These are phyloP conservation scores for Trichoderma endophyticum DNA, from an alignment of 2,329 filamentous ascomycete genomes.

Conservation along the genomic window DNA sequence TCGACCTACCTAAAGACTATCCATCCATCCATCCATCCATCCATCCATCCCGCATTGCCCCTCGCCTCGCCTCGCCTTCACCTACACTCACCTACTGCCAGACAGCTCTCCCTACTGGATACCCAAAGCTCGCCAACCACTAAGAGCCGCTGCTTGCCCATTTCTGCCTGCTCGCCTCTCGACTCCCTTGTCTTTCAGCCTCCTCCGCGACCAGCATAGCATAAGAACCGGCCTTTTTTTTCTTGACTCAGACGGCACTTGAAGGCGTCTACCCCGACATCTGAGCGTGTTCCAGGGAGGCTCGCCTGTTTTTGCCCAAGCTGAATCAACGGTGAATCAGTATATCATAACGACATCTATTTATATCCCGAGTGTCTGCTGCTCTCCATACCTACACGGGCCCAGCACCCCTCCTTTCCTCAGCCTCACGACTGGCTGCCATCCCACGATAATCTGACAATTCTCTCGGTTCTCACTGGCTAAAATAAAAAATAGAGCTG, in stretches of 20 bases:
- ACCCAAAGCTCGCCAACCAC: background rate
- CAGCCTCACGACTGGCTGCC: slow-evolving; percentile 10
- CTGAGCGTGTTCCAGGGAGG: background rate
- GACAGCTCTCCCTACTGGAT: background rate
- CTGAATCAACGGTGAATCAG: slow-evolving; percentile 5
- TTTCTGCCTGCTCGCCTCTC: background rate
- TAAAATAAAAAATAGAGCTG: background rate
- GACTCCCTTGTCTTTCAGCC: background rate
- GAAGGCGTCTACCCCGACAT: background rate
- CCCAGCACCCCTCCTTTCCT: background rate
- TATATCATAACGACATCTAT: background rate
- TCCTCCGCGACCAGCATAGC: background rate
- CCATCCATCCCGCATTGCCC: slow-evolving; percentile 1
- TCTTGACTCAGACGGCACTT: background rate
- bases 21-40: background rate
- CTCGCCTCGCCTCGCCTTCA: slow-evolving; percentile 14
- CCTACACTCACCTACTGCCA: background rate
- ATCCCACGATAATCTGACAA: background rate
- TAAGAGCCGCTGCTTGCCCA: background rate
- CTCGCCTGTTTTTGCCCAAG: background rate
- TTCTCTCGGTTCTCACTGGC: slow-evolving; percentile 3
- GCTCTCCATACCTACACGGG: background rate
- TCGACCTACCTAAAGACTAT: background rate
- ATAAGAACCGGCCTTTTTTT: background rate
- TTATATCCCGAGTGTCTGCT: slow-evolving; percentile 4